phyloP scores from a whole-genome alignment of 495 filamentous ascomycete genomes.

The Corynascus novoguineensis region DNA sequence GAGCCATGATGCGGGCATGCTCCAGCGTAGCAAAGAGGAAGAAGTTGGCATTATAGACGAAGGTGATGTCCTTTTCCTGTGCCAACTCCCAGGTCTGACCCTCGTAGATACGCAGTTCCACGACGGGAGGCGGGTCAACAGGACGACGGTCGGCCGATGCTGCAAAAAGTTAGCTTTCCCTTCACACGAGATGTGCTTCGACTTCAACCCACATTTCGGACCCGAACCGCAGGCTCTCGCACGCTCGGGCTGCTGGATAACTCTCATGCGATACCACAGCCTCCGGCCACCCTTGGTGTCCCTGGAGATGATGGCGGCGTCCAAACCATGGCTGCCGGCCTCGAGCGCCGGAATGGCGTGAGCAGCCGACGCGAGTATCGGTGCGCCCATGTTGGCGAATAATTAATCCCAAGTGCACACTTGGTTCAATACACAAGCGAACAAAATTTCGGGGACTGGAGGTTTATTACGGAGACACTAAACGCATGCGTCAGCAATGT shows the following conservation, averaged over 20 bases:
- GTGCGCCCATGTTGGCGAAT: constrained; percentile 26
- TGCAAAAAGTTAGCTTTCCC: constrained; percentile 34
- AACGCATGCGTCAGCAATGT: neutral
- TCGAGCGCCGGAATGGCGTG: constrained; percentile 28
- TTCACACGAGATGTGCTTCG: neutral
- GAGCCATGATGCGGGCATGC: constrained; percentile 76
- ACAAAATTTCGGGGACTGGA: neutral
- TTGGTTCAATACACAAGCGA: neutral
- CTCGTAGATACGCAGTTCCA: constrained; percentile 85
- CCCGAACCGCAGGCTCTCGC: constrained; percentile 95
- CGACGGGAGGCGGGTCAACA: constrained; percentile 93
- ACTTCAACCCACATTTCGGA: constrained; percentile 72
- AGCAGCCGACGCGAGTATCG: constrained; percentile 25
- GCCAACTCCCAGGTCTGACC: constrained; percentile 53
- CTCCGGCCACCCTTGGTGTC: constrained; percentile 72
- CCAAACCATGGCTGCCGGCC: constrained; percentile 10
- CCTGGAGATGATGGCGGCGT: constrained; percentile 37
- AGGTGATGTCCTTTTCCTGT: constrained; percentile 79
- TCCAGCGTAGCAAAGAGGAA: constrained; percentile 94
- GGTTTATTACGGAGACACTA: neutral
- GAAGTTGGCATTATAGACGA: constrained; percentile 92
- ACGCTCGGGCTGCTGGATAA: constrained; percentile 91
- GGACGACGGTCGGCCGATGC: constrained; percentile 93
- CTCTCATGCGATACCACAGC: constrained; percentile 74
- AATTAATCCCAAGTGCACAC: neutral